Percentiles rank a stretch among this genome's conserved stretches.
These are phyloP conservation scores for Diaporthe sp. DNA, from an alignment of 2,329 filamentous ascomycete genomes.

Conservation along the genomic window DNA sequence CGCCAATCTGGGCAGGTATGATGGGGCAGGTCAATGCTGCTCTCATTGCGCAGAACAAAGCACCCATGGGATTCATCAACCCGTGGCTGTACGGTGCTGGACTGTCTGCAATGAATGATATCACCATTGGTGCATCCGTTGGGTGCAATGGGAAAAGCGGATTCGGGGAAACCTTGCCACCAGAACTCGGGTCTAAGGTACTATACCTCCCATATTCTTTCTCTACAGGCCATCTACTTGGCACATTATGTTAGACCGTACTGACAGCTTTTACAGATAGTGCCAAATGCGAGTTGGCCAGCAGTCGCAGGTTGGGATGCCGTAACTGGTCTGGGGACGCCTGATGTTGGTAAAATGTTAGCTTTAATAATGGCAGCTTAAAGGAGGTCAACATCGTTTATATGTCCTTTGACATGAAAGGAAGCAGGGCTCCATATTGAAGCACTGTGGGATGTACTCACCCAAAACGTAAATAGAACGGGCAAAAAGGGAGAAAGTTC, in stretches of 20 bases:
- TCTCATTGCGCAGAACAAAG: slow-evolving; percentile 58
- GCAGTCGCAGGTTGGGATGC: slow-evolving; percentile 25
- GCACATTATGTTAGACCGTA: no score
- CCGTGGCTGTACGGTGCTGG: slow-evolving; percentile 42
- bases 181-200: slow-evolving; percentile 13
- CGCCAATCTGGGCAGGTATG: slow-evolving; percentile 66
- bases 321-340: slow-evolving; percentile 12
- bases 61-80: slow-evolving; percentile 59
- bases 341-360: slow-evolving; percentile 23
- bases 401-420: background rate
- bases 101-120: slow-evolving; percentile 43
- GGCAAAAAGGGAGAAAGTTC: background rate
- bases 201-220: background rate
- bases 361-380: background rate
- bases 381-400: background rate
- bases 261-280: background rate
- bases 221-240: background rate
- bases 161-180: background rate
- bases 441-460: background rate
- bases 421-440: background rate
- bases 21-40: slow-evolving; percentile 67
- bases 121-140: slow-evolving; percentile 36
- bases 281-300: slow-evolving; percentile 23
- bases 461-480: background rate
- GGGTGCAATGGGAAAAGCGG: slow-evolving; percentile 34